Percentiles rank a stretch among this genome's conserved stretches.
Evolutionary conservation across 164 flowering plant species (phyloP).

Genomic region (Aristolochia fimbriata): DNA sequence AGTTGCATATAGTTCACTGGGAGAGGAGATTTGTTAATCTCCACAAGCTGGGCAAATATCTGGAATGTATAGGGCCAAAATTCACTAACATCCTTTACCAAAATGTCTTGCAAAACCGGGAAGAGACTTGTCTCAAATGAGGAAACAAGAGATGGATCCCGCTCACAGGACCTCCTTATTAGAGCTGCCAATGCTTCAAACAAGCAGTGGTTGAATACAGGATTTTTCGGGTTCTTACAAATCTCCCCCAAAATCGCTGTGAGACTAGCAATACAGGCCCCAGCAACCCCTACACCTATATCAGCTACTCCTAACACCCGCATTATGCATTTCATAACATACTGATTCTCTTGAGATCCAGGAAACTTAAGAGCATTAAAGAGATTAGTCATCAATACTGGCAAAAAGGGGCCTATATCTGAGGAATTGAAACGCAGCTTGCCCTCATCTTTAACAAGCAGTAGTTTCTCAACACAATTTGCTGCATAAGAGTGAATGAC

Average conservation of each 20-base stretch:
- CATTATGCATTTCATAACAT: constrained; percentile 92
- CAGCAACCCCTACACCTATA: constrained; percentile 54
- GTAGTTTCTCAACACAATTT: constrained; percentile 84
- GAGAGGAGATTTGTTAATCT: constrained; percentile 65
- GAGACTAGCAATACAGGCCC: constrained; percentile 55
- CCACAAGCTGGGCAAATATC: constrained; percentile 84
- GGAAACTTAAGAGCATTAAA: constrained; percentile 62
- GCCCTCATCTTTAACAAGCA: constrained; percentile 77
- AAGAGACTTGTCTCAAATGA: constrained; percentile 65
- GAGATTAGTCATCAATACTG: constrained; percentile 56
- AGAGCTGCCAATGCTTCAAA: constrained; percentile 86
- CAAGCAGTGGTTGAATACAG: constrained; percentile 76
- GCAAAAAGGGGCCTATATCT: constrained; percentile 56
- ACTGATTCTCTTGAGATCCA: constrained; percentile 86
- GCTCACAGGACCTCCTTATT: constrained; percentile 66
- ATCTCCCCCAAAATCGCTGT: constrained; percentile 55
- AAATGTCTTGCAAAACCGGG: constrained; percentile 58
- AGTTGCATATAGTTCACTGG: constrained; percentile 60
- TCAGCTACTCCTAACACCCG: constrained; percentile 80
- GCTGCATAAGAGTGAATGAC: constrained; percentile 98
- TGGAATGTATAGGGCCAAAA: constrained; percentile 96
- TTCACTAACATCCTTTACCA: constrained; percentile 61
- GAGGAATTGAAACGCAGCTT: constrained; percentile 41
- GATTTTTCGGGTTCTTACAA: constrained; percentile 83
- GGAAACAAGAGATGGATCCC: constrained; percentile 49